Percentiles rank a stretch among this genome's conserved stretches.
Evolutionary conservation across 2,329 filamentous ascomycete species (phyloP).

Genomic region (Venturia aucupariae): DNA sequence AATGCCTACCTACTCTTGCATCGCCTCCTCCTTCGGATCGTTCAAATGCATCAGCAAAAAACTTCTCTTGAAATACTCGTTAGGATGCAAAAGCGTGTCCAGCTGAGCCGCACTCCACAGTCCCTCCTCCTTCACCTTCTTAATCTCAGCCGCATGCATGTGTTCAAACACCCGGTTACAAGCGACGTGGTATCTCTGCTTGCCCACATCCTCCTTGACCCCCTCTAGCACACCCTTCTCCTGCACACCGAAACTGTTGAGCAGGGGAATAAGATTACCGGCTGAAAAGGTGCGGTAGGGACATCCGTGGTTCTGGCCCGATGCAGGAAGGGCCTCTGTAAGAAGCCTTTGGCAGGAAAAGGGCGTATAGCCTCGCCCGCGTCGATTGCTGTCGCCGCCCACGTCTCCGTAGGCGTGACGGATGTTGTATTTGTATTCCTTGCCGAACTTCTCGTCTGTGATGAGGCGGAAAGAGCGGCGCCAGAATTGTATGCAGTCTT

Average conservation of each 20-base stretch:
- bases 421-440: conserved; percentile 95
- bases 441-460: conserved; percentile 91
- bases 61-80: conserved; percentile 95
- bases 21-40: conserved; percentile 9
- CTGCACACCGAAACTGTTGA: conserved; percentile 69
- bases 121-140: conserved; percentile 41
- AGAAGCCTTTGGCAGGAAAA: conserved; percentile 94
- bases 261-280: conserved; percentile 71
- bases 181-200: conserved; percentile 84
- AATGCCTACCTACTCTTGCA: conserved; percentile 10
- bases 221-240: conserved; percentile 70
- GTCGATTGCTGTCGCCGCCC: conserved; percentile 79
- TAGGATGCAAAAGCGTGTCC: conserved; percentile 94
- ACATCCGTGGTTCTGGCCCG: conserved; percentile 89
- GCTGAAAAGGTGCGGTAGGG: conserved; percentile 86
- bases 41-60: conserved; percentile 76
- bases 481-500: conserved; percentile 91
- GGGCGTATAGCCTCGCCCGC: conserved; percentile 79
- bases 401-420: conserved; percentile 94
- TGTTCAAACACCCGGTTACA: conserved; percentile 95
- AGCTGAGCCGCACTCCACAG: conserved; percentile 55
- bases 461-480: conserved; percentile 74
- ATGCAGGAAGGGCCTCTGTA: conserved; percentile 75
- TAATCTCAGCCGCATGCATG: conserved; percentile 56
- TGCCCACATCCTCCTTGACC: conserved; percentile 81